Percentiles rank a stretch among this genome's conserved stretches.
Evolutionary conservation across 2,329 filamentous ascomycete genomes (phyloP).

Genomic region (Mariannaea sp.): DNA sequence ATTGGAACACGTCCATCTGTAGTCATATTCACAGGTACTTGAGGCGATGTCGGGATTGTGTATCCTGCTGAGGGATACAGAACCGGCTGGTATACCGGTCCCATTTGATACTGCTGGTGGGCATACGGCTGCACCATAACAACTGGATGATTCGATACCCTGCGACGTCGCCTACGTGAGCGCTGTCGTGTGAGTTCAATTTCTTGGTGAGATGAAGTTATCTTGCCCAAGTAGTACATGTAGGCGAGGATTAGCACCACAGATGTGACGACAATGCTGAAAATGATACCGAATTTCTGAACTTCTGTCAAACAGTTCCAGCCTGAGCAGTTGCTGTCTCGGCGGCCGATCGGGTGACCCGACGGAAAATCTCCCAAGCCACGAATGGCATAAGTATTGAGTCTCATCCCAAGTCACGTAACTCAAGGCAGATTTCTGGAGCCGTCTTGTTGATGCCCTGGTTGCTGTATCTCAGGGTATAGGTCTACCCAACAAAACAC

Average conservation of each 20-base stretch:
- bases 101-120: slow-evolving; percentile 21
- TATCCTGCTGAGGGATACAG: slow-evolving; percentile 13
- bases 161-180: slow-evolving; percentile 11
- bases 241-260: slow-evolving; percentile 39
- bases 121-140: slow-evolving; percentile 24
- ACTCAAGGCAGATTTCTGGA: neutral
- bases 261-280: slow-evolving; percentile 40
- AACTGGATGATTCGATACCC: neutral
- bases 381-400: neutral
- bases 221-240: slow-evolving; percentile 44
- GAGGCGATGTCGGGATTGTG: neutral
- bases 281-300: slow-evolving; percentile 48
- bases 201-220: slow-evolving; percentile 25
- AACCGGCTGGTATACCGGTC: slow-evolving; percentile 27
- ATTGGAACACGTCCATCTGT: slow-evolving; percentile 6
- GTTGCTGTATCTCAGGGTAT: neutral
- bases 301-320: slow-evolving; percentile 48
- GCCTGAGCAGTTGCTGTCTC: slow-evolving; percentile 35
- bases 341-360: neutral
- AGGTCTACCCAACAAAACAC: no score
- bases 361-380: neutral
- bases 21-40: neutral
- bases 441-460: neutral
- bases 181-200: slow-evolving; percentile 10
- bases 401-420: neutral